Conservation (phyloP, 208 protist species). For the Trypanosoma scelopori region DNA sequence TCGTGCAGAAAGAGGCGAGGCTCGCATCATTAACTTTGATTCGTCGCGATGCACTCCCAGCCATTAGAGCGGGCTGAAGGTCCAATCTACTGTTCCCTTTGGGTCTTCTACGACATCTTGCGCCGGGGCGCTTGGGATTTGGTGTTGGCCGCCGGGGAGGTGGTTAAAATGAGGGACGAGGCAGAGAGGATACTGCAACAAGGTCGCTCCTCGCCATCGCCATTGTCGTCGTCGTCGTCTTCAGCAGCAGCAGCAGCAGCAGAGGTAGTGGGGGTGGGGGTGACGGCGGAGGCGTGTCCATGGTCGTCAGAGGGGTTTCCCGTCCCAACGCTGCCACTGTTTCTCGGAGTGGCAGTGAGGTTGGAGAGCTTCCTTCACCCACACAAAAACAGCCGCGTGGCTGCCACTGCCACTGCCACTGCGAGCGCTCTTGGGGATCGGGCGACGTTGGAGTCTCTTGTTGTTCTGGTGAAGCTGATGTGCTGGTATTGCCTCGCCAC, state of each 20-base stretch:
- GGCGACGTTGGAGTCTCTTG: conserved; percentile 3
- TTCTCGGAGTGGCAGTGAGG: conserved; percentile 6
- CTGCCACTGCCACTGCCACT: background rate
- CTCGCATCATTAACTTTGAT: background rate
- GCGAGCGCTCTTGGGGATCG: background rate
- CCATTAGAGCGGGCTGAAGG: background rate
- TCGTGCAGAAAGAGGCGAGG: too few species aligned
- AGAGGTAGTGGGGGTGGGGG: background rate
- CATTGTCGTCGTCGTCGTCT: background rate
- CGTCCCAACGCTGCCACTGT: conserved; percentile 2
- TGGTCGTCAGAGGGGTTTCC: conserved; percentile 4
- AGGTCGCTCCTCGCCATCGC: background rate
- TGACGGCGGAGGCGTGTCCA: background rate
- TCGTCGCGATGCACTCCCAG: background rate
- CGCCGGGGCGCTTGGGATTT: conserved; percentile 10
- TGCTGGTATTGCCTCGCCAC: conserved; percentile 62
- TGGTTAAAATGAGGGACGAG: conserved; percentile 17
- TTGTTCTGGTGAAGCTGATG: conserved; percentile 35
- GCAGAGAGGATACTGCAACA: background rate
- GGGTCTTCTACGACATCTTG: conserved; percentile 20
- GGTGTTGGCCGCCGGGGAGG: background rate
- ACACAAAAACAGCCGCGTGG: background rate
- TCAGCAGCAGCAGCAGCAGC: too few species aligned
- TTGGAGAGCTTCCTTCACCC: conserved; percentile 23
- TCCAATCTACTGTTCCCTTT: background rate